Conservation (phyloP, 2,329 filamentous ascomycete genomes). For the Cladosporium halotolerans region DNA sequence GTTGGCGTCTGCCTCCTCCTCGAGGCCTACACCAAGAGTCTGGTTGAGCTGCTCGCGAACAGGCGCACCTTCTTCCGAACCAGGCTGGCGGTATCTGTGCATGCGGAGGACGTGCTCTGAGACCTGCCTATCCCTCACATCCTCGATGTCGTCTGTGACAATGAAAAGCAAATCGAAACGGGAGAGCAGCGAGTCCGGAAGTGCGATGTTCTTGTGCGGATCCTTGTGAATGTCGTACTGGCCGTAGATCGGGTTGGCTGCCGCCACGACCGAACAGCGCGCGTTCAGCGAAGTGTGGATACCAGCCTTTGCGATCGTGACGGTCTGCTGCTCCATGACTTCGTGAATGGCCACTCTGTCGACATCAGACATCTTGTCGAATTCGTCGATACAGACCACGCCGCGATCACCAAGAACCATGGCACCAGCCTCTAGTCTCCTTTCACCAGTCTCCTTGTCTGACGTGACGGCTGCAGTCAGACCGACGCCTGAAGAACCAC, state of each 20-base stretch:
- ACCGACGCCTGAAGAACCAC: constrained; percentile 92
- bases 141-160: constrained; percentile 96
- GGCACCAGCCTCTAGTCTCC: constrained; percentile 89
- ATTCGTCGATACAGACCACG: constrained; percentile 98
- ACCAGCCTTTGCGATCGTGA: constrained; percentile 96
- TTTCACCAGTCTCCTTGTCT: constrained; percentile 95
- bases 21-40: constrained; percentile 78
- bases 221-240: constrained; percentile 99
- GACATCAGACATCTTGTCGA: constrained; percentile 99
- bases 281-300: constrained; percentile 97
- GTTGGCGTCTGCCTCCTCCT: constrained; percentile 67
- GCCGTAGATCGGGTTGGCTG: constrained; percentile 94
- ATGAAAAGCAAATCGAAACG: constrained; percentile 98
- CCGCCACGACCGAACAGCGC: constrained; percentile 90
- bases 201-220: constrained; percentile 94
- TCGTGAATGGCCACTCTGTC: constrained; percentile 98
- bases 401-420: constrained; percentile 98
- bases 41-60: constrained; percentile 83
- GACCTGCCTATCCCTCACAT: constrained; percentile 79
- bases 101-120: constrained; percentile 96
- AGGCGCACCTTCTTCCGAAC: constrained; percentile 88
- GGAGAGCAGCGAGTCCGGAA: constrained; percentile 91
- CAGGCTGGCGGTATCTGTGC: constrained; percentile 89
- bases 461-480: constrained; percentile 92
- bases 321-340: constrained; percentile 99